Evolutionary conservation across 2,329 filamentous ascomycete species (phyloP).

Genomic region (Aspergillus phoenicis): DNA sequence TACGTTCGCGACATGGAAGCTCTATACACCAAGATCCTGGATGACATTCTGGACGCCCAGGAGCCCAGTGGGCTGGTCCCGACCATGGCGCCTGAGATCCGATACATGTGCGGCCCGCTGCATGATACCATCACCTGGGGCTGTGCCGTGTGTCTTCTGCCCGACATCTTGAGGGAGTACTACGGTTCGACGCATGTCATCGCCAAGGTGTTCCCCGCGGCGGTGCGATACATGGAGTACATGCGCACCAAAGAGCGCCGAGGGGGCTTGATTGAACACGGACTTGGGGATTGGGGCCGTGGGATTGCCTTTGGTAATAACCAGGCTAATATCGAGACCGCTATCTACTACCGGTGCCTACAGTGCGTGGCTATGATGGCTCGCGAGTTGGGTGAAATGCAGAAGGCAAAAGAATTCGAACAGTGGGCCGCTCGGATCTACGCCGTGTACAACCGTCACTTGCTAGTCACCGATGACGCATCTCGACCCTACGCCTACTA

Average conservation of each 20-base stretch:
- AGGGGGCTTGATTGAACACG: slow-evolving; percentile 28
- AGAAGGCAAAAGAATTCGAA: slow-evolving; percentile 20
- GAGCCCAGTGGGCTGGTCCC: slow-evolving; percentile 50
- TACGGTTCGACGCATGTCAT: slow-evolving; percentile 28
- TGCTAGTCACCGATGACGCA: slow-evolving; percentile 18
- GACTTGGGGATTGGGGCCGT: slow-evolving; percentile 29
- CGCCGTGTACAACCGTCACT: slow-evolving; percentile 23
- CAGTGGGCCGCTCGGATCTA: slow-evolving; percentile 25
- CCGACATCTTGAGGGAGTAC: slow-evolving; percentile 25
- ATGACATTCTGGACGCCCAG: slow-evolving; percentile 52
- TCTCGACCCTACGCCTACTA: slow-evolving; percentile 21
- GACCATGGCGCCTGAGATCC: slow-evolving; percentile 52
- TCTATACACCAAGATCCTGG: slow-evolving; percentile 51
- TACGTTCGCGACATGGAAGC: slow-evolving; percentile 52
- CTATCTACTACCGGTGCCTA: slow-evolving; percentile 30
- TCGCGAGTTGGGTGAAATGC: slow-evolving; percentile 19
- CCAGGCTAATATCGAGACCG: slow-evolving; percentile 32
- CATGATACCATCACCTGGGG: slow-evolving; percentile 46
- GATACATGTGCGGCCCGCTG: slow-evolving; percentile 54
- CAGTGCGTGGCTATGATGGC: slow-evolving; percentile 28
- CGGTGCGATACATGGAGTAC: slow-evolving; percentile 29
- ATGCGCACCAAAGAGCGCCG: slow-evolving; percentile 27
- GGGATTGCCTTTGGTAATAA: slow-evolving; percentile 31
- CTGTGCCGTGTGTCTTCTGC: slow-evolving; percentile 27
- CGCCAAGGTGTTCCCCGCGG: slow-evolving; percentile 22